phyloP scores from a whole-genome alignment of 2,329 filamentous ascomycete species.

The Fonsecaea nubica region DNA sequence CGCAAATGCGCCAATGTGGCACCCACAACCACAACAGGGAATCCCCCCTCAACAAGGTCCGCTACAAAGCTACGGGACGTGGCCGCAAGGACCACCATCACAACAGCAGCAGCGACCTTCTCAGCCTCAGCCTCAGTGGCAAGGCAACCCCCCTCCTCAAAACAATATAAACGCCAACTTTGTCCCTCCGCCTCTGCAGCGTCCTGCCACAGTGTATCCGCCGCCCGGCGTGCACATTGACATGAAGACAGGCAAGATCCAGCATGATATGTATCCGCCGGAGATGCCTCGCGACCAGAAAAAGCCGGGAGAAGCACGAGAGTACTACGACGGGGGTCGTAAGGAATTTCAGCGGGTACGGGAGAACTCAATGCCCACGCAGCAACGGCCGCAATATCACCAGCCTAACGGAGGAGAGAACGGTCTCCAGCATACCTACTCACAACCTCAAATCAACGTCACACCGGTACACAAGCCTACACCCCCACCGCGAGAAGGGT shows the following conservation, averaged over 20 bases:
- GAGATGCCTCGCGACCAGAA: slow-evolving; percentile 28
- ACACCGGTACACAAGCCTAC: background rate
- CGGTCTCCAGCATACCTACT: slow-evolving; percentile 8
- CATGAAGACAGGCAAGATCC: slow-evolving; percentile 35
- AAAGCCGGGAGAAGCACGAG: slow-evolving; percentile 14
- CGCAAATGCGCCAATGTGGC: slow-evolving; percentile 12
- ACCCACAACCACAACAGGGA: slow-evolving; percentile 15
- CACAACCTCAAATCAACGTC: slow-evolving; percentile 29
- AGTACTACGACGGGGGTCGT: slow-evolving; percentile 13
- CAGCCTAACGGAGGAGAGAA: slow-evolving; percentile 2
- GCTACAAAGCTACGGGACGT: slow-evolving; percentile 27
- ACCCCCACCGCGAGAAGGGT: slow-evolving; percentile 20
- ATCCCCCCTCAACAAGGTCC: slow-evolving; percentile 14
- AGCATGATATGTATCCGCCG: slow-evolving; percentile 36
- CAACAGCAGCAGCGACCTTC: slow-evolving; percentile 18
- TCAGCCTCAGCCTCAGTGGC: slow-evolving; percentile 18
- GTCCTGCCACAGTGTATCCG: slow-evolving; percentile 28
- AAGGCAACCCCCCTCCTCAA: slow-evolving; percentile 4
- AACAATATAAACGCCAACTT: slow-evolving; percentile 20
- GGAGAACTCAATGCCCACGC: slow-evolving; percentile 22
- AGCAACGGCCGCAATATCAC: slow-evolving; percentile 12
- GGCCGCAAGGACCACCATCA: slow-evolving; percentile 24
- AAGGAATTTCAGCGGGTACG: slow-evolving; percentile 15
- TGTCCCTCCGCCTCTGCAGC: slow-evolving; percentile 25
- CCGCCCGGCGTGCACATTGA: slow-evolving; percentile 32